Evolutionary conservation across 768 basidiomycete species (phyloP).

Genomic region (Russula dissimulans): DNA sequence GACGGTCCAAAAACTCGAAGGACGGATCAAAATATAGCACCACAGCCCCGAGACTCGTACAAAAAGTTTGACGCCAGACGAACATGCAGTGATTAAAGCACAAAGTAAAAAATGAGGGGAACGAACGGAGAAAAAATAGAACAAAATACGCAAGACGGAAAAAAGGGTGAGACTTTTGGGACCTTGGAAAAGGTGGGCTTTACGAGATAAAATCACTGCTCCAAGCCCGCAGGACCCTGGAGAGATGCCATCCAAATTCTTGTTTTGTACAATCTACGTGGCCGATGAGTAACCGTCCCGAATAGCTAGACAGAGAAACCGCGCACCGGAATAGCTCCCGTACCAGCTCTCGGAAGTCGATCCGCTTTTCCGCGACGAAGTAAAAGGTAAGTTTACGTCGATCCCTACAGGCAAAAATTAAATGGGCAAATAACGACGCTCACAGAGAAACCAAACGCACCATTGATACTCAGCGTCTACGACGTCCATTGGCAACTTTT

Average conservation of each 20-base stretch:
- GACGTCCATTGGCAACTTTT: constrained; percentile 97
- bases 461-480: constrained; percentile 98
- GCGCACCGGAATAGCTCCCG: constrained; percentile 84
- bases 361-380: constrained; percentile 91
- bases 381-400: constrained; percentile 98
- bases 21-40: not conserved
- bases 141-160: not conserved
- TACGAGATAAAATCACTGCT: constrained; percentile 29
- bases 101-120: not conserved
- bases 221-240: constrained; percentile 38
- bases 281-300: not conserved
- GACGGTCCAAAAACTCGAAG: constrained; percentile 1
- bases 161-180: not conserved
- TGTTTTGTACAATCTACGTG: constrained; percentile 77
- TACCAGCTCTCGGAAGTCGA: constrained; percentile 94
- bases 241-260: constrained; percentile 93
- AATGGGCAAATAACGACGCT: not conserved
- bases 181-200: not conserved
- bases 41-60: constrained; percentile 4
- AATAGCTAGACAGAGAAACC: not conserved
- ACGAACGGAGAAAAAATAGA: not conserved
- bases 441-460: constrained; percentile 36
- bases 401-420: constrained; percentile 50
- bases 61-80: not conserved
- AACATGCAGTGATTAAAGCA: constrained; percentile 9